Base-by-base conservation (phyloP, 331 rosid genomes). In the Quercus lobata region DNA sequence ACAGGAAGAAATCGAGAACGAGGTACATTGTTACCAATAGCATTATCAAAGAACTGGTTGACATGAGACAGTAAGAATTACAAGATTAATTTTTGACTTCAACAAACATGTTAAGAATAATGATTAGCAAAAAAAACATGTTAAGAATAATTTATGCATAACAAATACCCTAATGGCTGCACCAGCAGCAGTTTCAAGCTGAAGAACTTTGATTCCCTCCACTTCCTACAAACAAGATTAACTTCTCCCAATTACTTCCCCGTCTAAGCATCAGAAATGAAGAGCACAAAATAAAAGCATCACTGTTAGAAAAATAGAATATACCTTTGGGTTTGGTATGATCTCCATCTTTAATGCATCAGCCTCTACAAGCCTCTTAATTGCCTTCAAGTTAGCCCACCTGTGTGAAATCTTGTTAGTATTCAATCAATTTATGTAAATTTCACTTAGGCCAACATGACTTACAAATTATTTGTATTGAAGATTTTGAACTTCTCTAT, bases 1-100 rank as follows among this genome's bases (percentile, higher is more conserved):
- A 96, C 99, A 0, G 99, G 99, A 81, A 95, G 99, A 86, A 95
- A 95, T 53, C 99, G 94, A n/a, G 99, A 89, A 61, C 99, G 96
- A 10, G 98, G 94, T 70, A 93, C 99, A 81, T 93, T 93, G 75
- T 87, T 81, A 37, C 99, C 99, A 77, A 95, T 93, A 53, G 99
- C 98, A 72, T 83, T 76, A 83, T 95, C 92, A 62, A 91, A 95
- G 91, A 95, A 95, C 99, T 95, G 90, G 75, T 74, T n/a, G 72
- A 66, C 18, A 71, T 15, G 57, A 78, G 71, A 78, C 24, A 37
- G 72, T 81, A 27, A 80, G 66, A 52, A 75, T 35, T 16, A 3
- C 34, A 77, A 72, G 34, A 82, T 77, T 46, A 34, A 63, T 35
- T 63, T 79, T 65, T 60, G 7, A 81, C 46, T 68, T 82, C 19